Conservation (phyloP, 345 rosid genomes). For the Alliaria petiolata region DNA sequence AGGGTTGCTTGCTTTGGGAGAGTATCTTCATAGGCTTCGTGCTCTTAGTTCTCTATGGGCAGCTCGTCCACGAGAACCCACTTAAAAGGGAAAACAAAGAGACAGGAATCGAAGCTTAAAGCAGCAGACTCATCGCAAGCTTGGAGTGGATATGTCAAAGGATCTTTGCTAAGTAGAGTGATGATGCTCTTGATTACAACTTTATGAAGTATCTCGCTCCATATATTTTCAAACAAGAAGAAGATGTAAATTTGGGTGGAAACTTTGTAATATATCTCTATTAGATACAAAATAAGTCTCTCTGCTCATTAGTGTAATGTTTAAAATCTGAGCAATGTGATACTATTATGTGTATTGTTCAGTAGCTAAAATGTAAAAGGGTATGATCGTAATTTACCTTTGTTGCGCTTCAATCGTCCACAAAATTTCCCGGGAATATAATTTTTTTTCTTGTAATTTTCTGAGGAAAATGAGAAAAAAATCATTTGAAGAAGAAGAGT, state of each 20-base stretch:
- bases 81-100: conserved; percentile 23
- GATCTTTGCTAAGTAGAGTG: not conserved
- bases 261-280: conserved; percentile 18
- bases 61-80: conserved; percentile 60
- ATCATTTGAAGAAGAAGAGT: not conserved
- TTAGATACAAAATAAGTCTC: conserved; percentile 17
- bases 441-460: conserved; percentile 18
- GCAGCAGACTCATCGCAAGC: conserved; percentile 1
- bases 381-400: not conserved
- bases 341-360: not conserved
- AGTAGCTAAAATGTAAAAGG: conserved; percentile 10
- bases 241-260: conserved; percentile 26
- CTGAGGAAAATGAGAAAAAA: too few relatives aligned
- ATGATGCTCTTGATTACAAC: conserved; percentile 1
- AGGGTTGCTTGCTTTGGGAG: conserved; percentile 69
- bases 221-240: conserved; percentile 1
- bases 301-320: not conserved
- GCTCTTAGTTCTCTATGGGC: conserved; percentile 91
- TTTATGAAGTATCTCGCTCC: conserved; percentile 14
- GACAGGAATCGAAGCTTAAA: not conserved
- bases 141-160: not conserved
- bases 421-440: conserved; percentile 32
- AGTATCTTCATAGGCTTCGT: conserved; percentile 82
- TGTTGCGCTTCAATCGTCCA: conserved; percentile 27
- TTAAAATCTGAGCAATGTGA: not conserved